Evolutionary conservation across 805 yeast genomes (phyloP), one percentile per base, ranked within the genome.

Genomic region (Ogataea pini): DNA sequence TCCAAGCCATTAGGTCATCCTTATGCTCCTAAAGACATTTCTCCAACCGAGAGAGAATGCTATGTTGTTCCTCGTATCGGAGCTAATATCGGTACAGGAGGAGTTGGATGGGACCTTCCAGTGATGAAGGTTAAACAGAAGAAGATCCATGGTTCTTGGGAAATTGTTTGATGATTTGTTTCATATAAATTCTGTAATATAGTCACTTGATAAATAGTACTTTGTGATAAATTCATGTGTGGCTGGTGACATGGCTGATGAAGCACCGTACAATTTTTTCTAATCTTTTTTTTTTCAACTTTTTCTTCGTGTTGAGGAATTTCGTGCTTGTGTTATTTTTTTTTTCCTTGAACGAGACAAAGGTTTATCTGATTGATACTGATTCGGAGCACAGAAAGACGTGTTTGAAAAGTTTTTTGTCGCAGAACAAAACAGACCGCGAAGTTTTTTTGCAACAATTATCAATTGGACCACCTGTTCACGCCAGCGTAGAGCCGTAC

Each of bases 1-100:
- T 89, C 97, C 22, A 92, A 91, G 61, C 98, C 98, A 0, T 69
- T 92, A 44, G 96, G 96, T 0, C 86, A 88, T 47, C 96, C 97
- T 2, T 81, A 89, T 60, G 95, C 89, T 1, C 95, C 96, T 1
- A 85, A 84, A 60, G 72, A 77, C 54, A 59, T 87, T 13, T 71
- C 81, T 3, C 71, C 86, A 0, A 79, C 83, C 2, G 85, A 84
- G 59, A 73, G 97, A 56, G 91, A 86, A 60, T 88, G 95, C 57
- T 91, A 89, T 69, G 97, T 91, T 13, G 83, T 89, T 43, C 97
- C 98, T 1, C 71, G 97, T 47, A 82, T 87, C 62, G 97, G 97
- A 3, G 91, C 95, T 9, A 76, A 82, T 6, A 73, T 85, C 36
- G 96, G 96, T 9, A 76, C 82, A 34, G 97, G 96, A 17, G 87